Evolutionary conservation across 768 basidiomycete species (phyloP), one percentile per base, ranked within the genome.

Genomic region (Calocybe cyanea): DNA sequence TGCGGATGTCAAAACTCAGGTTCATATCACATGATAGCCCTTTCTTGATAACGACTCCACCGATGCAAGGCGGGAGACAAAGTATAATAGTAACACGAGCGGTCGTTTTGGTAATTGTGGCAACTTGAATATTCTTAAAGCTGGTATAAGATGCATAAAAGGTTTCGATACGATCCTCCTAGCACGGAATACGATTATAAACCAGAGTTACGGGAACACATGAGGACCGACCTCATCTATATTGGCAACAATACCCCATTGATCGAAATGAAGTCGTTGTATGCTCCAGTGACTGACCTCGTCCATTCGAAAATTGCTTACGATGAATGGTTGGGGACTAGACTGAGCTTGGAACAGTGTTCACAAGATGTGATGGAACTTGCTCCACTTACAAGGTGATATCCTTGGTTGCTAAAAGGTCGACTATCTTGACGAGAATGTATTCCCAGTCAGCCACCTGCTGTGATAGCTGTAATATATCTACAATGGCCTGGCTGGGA

Each of bases 321-420:
- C 62, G 30, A 66, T 59, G 51, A 85, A 83, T 9, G 80, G 76
- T 46, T 85, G 83, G 9, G 83, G 82, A 51, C 83, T 85, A 39
- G 6, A 1, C 42, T 17, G 45, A 7, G 21, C 42, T 19, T 49
- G 28, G 24, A 23, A 35, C 20, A 25, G 17, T 46, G 23, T 42
- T 20, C 40, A 14, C 43, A 31, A 13, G 38, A 35, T 6, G 13
- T 35, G 17, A 18, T 21, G n/a, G 37, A 19, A 35, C 25, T 28
- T 11, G 11, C 32, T 25, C 7, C 51, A 63, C 80, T 49, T 44
- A 83, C 81, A 68, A 83, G 13, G 65, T 58, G 2, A 76, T 57
- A 48, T 77, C 72, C 17, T 59, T 65, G 11, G 52, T 58, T 10
- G 80, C 75, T 8, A 85, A 62, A 14, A 61, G 55, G 43, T 77